A percentile compares a stretch with the other conserved stretches of the same genome.
Evolutionary conservation across 352 stramenopile genomes (phyloP).

Genomic region (Globisporangium viniferum): DNA sequence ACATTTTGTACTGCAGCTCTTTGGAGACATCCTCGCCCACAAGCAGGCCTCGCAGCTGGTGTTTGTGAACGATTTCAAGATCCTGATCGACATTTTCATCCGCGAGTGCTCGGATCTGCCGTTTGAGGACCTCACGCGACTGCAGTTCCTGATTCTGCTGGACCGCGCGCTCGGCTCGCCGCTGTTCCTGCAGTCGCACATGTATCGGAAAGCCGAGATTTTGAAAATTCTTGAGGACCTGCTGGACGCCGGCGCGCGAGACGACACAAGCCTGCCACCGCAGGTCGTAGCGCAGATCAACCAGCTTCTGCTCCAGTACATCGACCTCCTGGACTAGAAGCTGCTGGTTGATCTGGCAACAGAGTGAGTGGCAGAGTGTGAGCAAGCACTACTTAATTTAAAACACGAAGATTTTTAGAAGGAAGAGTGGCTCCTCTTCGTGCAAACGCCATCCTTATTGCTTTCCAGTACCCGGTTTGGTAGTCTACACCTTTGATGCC

Average conservation of each 20-base stretch:
- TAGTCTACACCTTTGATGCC: too few species aligned
- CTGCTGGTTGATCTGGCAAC: neutral
- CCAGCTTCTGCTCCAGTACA: slow-evolving; percentile 48
- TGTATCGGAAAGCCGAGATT: slow-evolving; percentile 60
- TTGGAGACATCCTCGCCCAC: slow-evolving; percentile 52
- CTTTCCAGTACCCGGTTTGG: too few species aligned
- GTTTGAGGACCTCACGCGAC: slow-evolving; percentile 39
- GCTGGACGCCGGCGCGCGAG: slow-evolving; percentile 29
- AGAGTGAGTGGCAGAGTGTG: too few species aligned
- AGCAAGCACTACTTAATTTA: too few species aligned
- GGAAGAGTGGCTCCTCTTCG: too few species aligned
- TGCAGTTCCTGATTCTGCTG: slow-evolving; percentile 47
- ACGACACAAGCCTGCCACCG: slow-evolving; percentile 37
- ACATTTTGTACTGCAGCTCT: slow-evolving; percentile 28
- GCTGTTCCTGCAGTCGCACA: slow-evolving; percentile 43
- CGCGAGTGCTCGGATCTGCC: slow-evolving; percentile 60
- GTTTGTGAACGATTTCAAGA: slow-evolving; percentile 75
- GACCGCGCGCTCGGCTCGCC: slow-evolving; percentile 39
- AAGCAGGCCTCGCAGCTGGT: slow-evolving; percentile 39
- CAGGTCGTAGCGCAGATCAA: slow-evolving; percentile 34
- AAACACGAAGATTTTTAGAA: too few species aligned
- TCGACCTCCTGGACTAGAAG: slow-evolving; percentile 55
- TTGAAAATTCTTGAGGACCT: slow-evolving; percentile 47
- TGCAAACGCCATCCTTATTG: too few species aligned
- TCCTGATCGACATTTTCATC: slow-evolving; percentile 66